phyloP scores from a whole-genome alignment of 345 rosid species.

The Pistacia vera region DNA sequence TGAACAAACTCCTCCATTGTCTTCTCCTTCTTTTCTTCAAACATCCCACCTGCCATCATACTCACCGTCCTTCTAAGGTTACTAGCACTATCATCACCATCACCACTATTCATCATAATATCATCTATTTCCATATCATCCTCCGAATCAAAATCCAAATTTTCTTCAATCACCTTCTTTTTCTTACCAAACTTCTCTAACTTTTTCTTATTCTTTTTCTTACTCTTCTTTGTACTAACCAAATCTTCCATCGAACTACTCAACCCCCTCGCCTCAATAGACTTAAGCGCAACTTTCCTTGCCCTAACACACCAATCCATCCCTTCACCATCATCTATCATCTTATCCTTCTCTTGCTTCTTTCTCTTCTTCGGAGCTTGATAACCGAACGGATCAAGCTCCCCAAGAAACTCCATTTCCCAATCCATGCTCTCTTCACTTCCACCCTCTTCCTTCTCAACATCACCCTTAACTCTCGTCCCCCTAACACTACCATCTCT shows the following conservation, averaged over 20 bases:
- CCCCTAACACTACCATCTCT: conserved; percentile 16
- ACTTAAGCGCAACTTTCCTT: conserved; percentile 68
- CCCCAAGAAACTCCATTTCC: conserved; percentile 79
- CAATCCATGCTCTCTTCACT: conserved; percentile 41
- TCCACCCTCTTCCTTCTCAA: conserved; percentile 21
- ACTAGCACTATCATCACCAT: conserved; percentile 27
- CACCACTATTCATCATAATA: neutral
- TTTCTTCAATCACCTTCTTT: conserved; percentile 38
- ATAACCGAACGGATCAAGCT: conserved; percentile 62
- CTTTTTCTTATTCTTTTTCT: conserved; percentile 53
- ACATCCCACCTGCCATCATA: conserved; percentile 68
- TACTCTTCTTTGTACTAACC: conserved; percentile 58
- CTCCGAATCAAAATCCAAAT: conserved; percentile 37
- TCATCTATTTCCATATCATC: conserved; percentile 38
- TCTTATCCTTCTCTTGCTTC: conserved; percentile 43
- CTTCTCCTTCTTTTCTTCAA: conserved; percentile 66
- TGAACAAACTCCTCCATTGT: conserved; percentile 62
- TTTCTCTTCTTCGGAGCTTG: conserved; percentile 68
- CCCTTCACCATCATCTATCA: conserved; percentile 55
- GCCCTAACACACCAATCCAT: conserved; percentile 98
- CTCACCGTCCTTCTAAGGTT: conserved; percentile 54
- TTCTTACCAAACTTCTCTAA: conserved; percentile 31
- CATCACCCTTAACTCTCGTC: conserved; percentile 20
- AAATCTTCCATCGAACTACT: conserved; percentile 50
- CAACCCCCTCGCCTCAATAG: conserved; percentile 79